Evolutionary conservation across 805 yeast genomes (phyloP), one percentile per base, ranked within the genome.

Genomic region (Yamadazyma olivae): DNA sequence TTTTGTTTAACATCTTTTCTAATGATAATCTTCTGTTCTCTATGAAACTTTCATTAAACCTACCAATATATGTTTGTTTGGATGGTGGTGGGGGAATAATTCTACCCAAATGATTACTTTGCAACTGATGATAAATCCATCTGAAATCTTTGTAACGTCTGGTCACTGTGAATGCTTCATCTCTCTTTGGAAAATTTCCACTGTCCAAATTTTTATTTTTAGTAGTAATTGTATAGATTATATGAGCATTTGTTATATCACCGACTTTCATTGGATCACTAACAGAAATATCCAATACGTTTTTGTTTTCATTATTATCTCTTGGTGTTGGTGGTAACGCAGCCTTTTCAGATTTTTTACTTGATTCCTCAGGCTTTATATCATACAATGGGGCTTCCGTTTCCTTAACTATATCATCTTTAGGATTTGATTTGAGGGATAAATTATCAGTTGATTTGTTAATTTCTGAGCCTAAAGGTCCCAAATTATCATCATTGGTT

Each of bases 261-360:
- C 96, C 96, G 4, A 93, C 90, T 55, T 86, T 88, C 47, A 80
- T 73, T 0, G 98, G 98, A 56, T 90, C 96, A 2, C 91, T 91
- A 9, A 90, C 95, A 1, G 79, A 59, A 24, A 90, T 82, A 3
- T 75, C 79, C 41, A 85, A 71, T 13, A 62, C 56, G 27, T 59
- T 66, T 28, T 26, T 36, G 14, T 17, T 15, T n/a, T 20, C 27
- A 15, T 18, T 17, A 21, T 32, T 32, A 44, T 40, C 25, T 20
- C 22, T 27, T 13, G 40, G 40, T 5, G 32, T 19, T 2, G 46
- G 49, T 4, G n/a, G 17, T 19, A 27, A 17, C 8, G 18, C 23
- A 6, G 15, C 26, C 3, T 35, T 30, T 26, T 9, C 22, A 3
- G 14, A 9, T 31, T 30, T 30, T 17, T 32, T 20, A 24, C 24